Base-by-base conservation (phyloP, 257 asterid species). In the Plectranthus barbatus region DNA sequence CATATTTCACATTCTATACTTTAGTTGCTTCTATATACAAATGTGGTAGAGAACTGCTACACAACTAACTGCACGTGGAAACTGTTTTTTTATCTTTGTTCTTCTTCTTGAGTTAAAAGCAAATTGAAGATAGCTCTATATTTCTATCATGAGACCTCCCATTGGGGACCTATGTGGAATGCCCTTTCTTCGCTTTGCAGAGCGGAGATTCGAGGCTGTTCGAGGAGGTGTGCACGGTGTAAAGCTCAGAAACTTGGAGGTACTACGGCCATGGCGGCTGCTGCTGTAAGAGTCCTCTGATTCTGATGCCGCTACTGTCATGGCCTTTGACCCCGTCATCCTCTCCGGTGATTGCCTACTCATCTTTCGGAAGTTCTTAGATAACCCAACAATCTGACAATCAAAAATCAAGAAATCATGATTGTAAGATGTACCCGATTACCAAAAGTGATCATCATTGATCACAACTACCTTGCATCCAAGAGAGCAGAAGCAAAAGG, bases 141-240 rank as follows among this genome's bases (percentile, higher is more conserved):
- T 71, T 55, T 76, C 87, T 31, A 76, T 19, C 24, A 76, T 50
- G 23, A 83, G 58, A 45, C 87, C 87, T 64, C 95, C 96, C 73
- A 74, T 84, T 11, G 96, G 96, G 78, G 96, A 82, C 73, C 96
- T 77, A 72, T 84, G 96, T 4, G 96, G 96, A 69, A 84, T 81
- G 1, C 96, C 96, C 95, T 89, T 89, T 54, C 96, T 84, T 24
- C 96, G 64, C 62, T 86, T 90, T 53, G 84, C 84, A 0, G 84
- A 67, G n/a, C 94, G 79, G 81, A 67, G 73, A 57, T 58, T 79
- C 26, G 64, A 68, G 0, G 86, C 70, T 2, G 82, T 81, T 12
- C 79, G 86, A 6, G 97, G 95, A 11, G 97, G 97, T 1, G 97
- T 90, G 20, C 94, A 86, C 11, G 95, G 95, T 1, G 69, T 76